Conservation (phyloP, 352 stramenopile species). For the Globisporangium emineosum region DNA sequence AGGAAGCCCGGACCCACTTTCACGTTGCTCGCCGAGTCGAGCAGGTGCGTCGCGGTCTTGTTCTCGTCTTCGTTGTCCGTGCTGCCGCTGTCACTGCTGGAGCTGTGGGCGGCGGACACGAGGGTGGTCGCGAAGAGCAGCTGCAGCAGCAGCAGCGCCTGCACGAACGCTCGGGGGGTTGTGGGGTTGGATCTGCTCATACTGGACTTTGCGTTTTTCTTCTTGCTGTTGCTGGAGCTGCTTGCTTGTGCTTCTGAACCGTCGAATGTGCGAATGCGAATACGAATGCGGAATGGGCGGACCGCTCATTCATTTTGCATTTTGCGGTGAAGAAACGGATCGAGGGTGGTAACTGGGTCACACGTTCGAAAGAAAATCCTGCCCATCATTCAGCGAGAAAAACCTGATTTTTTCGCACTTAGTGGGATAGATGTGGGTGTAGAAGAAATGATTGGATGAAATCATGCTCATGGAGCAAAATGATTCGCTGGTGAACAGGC, state of each 20-base stretch:
- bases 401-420: conserved; percentile 19
- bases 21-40: conserved; percentile 27
- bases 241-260: not conserved
- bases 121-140: not conserved
- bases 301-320: too few relatives aligned
- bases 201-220: not conserved
- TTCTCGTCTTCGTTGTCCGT: conserved; percentile 8
- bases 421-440: conserved; percentile 1
- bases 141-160: conserved; percentile 13
- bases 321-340: not conserved
- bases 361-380: conserved; percentile 2
- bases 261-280: conserved; percentile 6
- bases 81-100: conserved; percentile 3
- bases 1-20: conserved; percentile 34
- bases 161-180: not conserved
- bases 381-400: not conserved
- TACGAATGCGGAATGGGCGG: not conserved
- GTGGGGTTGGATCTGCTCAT: not conserved
- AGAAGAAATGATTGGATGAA: not conserved
- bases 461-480: not conserved
- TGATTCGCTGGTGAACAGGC: conserved; percentile 8
- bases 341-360: too few relatives aligned
- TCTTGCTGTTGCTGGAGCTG: not conserved
- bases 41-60: conserved; percentile 23
- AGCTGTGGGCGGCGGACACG: not conserved